Evolutionary conservation across 495 filamentous ascomycete genomes (phyloP).

Genomic region (Cercophora newfieldiana): DNA sequence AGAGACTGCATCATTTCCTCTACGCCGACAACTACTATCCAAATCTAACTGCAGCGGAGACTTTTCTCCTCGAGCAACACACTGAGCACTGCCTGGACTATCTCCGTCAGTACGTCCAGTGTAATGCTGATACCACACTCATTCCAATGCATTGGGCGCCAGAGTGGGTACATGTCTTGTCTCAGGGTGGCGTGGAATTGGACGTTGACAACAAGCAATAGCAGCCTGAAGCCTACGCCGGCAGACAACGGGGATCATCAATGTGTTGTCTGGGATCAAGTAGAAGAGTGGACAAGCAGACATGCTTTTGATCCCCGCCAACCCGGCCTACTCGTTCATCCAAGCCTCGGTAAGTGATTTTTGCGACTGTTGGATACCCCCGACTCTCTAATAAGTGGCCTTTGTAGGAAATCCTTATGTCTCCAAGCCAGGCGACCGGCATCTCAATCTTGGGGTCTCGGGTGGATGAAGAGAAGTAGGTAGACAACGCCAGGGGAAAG

Average conservation of each 20-base stretch:
- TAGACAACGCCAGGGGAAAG: too few species aligned
- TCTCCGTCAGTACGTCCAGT: slow-evolving; percentile 19
- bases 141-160: neutral
- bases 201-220: neutral
- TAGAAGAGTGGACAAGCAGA: neutral
- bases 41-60: slow-evolving; percentile 2
- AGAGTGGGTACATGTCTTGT: neutral
- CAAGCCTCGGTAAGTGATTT: neutral
- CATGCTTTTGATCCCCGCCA: neutral
- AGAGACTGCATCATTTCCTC: slow-evolving; percentile 4
- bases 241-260: neutral
- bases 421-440: neutral
- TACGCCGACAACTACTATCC: slow-evolving; percentile 16
- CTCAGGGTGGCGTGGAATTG: neutral
- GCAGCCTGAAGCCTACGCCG: neutral
- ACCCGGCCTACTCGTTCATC: neutral
- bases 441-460: slow-evolving; percentile 11
- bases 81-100: slow-evolving; percentile 18
- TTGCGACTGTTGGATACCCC: neutral
- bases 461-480: neutral
- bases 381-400: neutral
- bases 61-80: slow-evolving; percentile 4
- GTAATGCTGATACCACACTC: slow-evolving; percentile 12
- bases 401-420: slow-evolving; percentile 13
- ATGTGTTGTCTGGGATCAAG: neutral